A percentile compares a stretch with the other conserved stretches of the same genome.
These are phyloP conservation scores for Chloris gayana DNA, from an alignment of 176 grass and related monocot species.

Conservation along the genomic window DNA sequence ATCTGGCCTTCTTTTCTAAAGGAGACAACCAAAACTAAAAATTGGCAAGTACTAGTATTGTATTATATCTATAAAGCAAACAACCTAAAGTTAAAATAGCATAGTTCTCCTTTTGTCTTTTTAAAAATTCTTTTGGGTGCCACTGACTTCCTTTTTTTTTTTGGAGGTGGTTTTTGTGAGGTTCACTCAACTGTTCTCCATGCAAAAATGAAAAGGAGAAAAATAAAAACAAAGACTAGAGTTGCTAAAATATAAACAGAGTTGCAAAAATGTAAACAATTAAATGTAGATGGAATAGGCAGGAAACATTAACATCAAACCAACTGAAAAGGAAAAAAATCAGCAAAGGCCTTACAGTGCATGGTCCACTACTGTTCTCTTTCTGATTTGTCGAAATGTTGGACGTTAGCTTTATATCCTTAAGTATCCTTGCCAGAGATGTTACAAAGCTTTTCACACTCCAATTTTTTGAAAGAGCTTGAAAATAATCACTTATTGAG, in stretches of 20 bases:
- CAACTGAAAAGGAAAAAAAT: slow-evolving; percentile 3
- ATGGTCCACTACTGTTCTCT: slow-evolving; percentile 78
- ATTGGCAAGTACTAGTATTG: neutral
- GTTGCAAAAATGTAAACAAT: neutral
- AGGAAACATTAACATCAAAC: slow-evolving; percentile 28
- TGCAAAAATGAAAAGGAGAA: neutral
- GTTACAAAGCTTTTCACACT: slow-evolving; percentile 70
- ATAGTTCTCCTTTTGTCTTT: neutral
- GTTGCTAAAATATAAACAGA: too few species aligned
- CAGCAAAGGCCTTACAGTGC: slow-evolving; percentile 64
- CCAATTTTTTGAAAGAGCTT: slow-evolving; percentile 89
- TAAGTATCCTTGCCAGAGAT: slow-evolving; percentile 75
- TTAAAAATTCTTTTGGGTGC: neutral
- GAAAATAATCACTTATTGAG: slow-evolving; percentile 73
- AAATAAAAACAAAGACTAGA: neutral
- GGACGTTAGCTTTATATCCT: slow-evolving; percentile 74
- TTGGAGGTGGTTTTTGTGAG: neutral
- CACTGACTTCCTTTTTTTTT: neutral
- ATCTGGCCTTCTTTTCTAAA: neutral
- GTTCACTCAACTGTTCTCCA: neutral
- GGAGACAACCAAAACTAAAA: neutral
- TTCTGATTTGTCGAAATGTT: slow-evolving; percentile 80
- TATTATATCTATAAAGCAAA: slow-evolving; percentile 35
- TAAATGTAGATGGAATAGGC: slow-evolving; percentile 2
- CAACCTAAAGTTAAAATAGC: neutral